A percentile compares a stretch with the other conserved stretches of the same genome.
Evolutionary conservation across 2,329 filamentous ascomycete genomes (phyloP).

Genomic region (Juglanconis oblonga): DNA sequence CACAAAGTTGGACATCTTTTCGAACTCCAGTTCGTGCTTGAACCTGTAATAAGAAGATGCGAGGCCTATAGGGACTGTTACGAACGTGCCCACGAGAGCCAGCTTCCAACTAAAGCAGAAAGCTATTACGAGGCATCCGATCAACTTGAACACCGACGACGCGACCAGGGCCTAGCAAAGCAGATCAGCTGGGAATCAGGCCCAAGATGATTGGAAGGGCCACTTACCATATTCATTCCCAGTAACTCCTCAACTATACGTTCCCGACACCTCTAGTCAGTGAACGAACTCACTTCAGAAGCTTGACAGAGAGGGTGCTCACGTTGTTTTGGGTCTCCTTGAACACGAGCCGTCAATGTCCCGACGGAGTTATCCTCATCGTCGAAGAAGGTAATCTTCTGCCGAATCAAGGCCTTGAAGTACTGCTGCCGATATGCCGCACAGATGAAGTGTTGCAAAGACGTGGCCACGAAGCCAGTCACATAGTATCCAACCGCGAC

Average conservation of each 20-base stretch:
- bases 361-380: conserved; percentile 57
- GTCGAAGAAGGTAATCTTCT: conserved; percentile 61
- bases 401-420: conserved; percentile 56
- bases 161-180: conserved; percentile 45
- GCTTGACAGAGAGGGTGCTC: background rate
- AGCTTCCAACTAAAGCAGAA: conserved; percentile 78
- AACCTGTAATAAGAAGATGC: conserved; percentile 49
- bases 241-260: conserved; percentile 54
- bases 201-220: background rate
- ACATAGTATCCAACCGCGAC: conserved; percentile 38
- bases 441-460: conserved; percentile 44
- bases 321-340: conserved; percentile 52
- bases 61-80: conserved; percentile 52
- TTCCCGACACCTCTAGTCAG: background rate
- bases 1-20: conserved; percentile 64
- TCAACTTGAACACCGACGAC: conserved; percentile 62
- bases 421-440: conserved; percentile 58
- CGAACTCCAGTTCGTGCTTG: conserved; percentile 63
- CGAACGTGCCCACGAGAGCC: conserved; percentile 62
- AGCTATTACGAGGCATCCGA: conserved; percentile 63
- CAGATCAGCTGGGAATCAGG: background rate
- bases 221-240: conserved; percentile 53
- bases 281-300: background rate
- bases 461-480: conserved; percentile 42
- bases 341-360: conserved; percentile 54